Base-by-base conservation (phyloP, 2,329 filamentous ascomycete species). In the Apiospora pterosperma region DNA sequence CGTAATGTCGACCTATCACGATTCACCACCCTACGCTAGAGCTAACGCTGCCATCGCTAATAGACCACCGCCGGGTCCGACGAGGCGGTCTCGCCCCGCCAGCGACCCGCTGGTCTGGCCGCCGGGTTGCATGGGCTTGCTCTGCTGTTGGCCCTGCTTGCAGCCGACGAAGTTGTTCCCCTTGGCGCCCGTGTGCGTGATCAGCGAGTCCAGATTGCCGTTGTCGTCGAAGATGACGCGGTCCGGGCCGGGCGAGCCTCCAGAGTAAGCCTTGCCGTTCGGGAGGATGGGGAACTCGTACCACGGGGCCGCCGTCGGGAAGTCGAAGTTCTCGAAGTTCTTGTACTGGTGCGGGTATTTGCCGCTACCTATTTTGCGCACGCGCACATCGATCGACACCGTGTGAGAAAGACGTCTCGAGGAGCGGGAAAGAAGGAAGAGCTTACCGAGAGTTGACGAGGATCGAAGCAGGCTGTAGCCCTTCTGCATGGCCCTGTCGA, bases 111-210 rank as follows among this genome's bases (percentile, higher is more conserved):
- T 55, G 25, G 31, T 55, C 1, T 4, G 8, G 44, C 19, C 44
- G 14, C 34, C 48, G 28, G 48, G 48, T 19, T 55, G 8, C n/a
- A n/a, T n/a, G n/a, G n/a, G n/a, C 28, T 55, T 55, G 16, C 16
- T 19, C 48, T 55, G 48, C 48, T 52, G 44, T 16, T 55, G 31
- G 28, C 48, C 58, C 64, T 67, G 65, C 12, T 59, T 66, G 71
- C 88, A 90, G n/a, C 77, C 81, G 65, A 90, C 85, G 76, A 91
- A 91, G 73, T 83, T 77, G 72, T 90, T 85, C 5, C 85, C 85
- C 67, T 82, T 85, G 16, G 88, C 88, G 12, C 88, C 88, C 21
- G 84, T 88, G 71, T 91, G 88, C 1, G 88, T 91, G 69, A 91
- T 89, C 36, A 85, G 76, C 34, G 83, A 83, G 42, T 88, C 87